Evolutionary conservation across 2,329 filamentous ascomycete genomes (phyloP).

Genomic region (Lasiodiplodia gonubiensis): DNA sequence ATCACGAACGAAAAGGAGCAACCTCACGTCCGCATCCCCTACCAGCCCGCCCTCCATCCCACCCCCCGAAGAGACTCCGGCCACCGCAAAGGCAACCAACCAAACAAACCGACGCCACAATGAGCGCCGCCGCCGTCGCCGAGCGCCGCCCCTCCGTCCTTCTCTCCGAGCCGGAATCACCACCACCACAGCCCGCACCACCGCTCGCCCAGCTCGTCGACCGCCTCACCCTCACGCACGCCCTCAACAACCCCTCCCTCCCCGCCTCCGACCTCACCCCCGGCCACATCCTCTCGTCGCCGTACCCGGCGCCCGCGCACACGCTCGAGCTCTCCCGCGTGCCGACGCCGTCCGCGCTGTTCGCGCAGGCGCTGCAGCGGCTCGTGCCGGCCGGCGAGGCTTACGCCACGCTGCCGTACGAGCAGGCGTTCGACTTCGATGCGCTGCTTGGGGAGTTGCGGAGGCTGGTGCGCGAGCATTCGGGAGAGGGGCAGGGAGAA

Average conservation of each 20-base stretch:
- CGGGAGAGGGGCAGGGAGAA: conserved; percentile 56
- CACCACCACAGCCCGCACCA: conserved; percentile 21
- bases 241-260: not conserved
- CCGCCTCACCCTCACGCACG: conserved; percentile 34
- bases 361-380: conserved; percentile 72
- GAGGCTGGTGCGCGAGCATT: conserved; percentile 53
- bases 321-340: conserved; percentile 74
- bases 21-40: not conserved
- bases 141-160: conserved; percentile 29
- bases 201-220: conserved; percentile 36
- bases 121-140: conserved; percentile 8
- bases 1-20: not conserved
- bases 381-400: conserved; percentile 68
- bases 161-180: conserved; percentile 30
- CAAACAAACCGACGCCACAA: not conserved
- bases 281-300: conserved; percentile 13
- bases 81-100: not conserved
- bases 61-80: not conserved
- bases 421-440: conserved; percentile 77
- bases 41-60: not conserved
- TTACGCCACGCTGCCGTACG: conserved; percentile 79
- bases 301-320: conserved; percentile 55
- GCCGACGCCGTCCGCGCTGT: conserved; percentile 67
- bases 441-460: conserved; percentile 65
- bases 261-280: conserved; percentile 69